A percentile compares a stretch with the other conserved stretches of the same genome.
Evolutionary conservation across 2,329 filamentous ascomycete genomes (phyloP).

Genomic region (Aureobasidium sp.): DNA sequence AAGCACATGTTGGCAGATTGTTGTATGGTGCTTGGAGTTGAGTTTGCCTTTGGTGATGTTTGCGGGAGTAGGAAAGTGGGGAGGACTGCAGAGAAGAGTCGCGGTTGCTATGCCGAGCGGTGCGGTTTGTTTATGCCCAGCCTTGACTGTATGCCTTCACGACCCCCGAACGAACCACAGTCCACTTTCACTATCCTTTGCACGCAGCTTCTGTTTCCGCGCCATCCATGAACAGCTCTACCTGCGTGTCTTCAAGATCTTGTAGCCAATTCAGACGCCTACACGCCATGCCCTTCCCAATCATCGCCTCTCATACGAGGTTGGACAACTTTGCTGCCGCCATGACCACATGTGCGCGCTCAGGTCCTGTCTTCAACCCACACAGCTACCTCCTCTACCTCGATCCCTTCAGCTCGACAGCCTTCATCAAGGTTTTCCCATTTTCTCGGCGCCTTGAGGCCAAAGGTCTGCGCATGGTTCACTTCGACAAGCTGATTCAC

Average conservation of each 20-base stretch:
- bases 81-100: neutral
- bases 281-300: neutral
- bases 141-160: neutral
- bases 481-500: neutral
- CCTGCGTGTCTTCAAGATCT: too few relatives aligned
- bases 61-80: neutral
- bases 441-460: neutral
- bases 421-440: neutral
- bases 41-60: too few relatives aligned
- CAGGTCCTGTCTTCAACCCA: neutral
- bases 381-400: neutral
- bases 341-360: neutral
- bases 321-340: neutral
- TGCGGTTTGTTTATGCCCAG: neutral
- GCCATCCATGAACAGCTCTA: too few relatives aligned
- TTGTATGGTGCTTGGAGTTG: too few relatives aligned
- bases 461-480: neutral
- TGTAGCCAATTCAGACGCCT: too few relatives aligned
- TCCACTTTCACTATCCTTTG: neutral
- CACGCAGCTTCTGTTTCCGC: neutral
- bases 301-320: neutral
- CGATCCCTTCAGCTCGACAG: neutral
- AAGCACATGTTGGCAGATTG: neutral
- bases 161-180: neutral
- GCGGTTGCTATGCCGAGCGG: neutral